These are phyloP conservation scores for Barnettozyma pratensis DNA, from an alignment of 805 yeast genomes.

Conservation along the genomic window DNA sequence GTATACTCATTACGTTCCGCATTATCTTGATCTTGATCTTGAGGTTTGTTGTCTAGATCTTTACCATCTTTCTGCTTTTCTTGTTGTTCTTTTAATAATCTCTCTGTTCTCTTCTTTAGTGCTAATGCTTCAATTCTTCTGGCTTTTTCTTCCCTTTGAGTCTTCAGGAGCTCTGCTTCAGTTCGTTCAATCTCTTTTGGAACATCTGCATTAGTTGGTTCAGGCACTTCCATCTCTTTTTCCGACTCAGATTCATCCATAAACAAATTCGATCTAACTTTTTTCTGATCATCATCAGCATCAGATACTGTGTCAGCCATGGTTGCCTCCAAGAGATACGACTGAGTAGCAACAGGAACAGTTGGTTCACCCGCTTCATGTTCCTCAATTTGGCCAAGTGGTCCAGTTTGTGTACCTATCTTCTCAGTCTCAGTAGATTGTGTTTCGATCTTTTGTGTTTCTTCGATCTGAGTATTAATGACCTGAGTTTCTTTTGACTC, in stretches of 20 bases:
- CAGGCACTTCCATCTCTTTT: background rate
- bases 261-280: constrained; percentile 5
- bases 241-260: constrained; percentile 17
- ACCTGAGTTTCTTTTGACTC: background rate
- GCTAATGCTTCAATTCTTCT: constrained; percentile 17
- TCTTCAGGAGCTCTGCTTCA: constrained; percentile 3
- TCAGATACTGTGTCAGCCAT: constrained; percentile 2
- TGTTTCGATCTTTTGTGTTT: background rate
- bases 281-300: background rate
- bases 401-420: no score
- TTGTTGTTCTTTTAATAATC: constrained; percentile 19
- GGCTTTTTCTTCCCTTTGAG: constrained; percentile 8
- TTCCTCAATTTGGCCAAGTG: no score
- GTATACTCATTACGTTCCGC: constrained; percentile 6
- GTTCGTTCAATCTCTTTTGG: background rate
- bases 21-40: no score
- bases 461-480: background rate
- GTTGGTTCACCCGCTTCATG: background rate
- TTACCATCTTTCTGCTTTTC: constrained; percentile 8
- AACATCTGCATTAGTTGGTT: background rate
- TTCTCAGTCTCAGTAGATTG: background rate
- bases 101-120: constrained; percentile 17
- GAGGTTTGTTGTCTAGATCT: constrained; percentile 5
- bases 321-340: background rate
- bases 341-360: background rate